A percentile compares a stretch with the other conserved stretches of the same genome.
Conservation (phyloP, 257 asterid genomes). For the Dorcoceras hygrometricum region DNA sequence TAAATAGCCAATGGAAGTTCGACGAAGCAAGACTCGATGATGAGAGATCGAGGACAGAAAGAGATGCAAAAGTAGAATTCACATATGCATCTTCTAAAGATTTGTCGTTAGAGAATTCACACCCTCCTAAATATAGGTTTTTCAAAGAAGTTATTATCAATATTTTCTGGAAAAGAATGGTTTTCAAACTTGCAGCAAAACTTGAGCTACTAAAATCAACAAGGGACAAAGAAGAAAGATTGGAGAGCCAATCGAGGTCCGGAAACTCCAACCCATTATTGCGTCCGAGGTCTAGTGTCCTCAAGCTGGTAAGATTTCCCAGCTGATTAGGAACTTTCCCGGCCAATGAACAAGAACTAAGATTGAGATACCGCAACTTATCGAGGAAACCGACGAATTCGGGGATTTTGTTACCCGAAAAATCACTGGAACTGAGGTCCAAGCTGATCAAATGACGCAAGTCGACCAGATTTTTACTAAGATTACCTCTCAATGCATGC, state of each 20-base stretch:
- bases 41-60: constrained; percentile 8
- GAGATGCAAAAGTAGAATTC: constrained; percentile 19
- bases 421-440: constrained; percentile 30
- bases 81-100: background rate
- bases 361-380: too few relatives aligned
- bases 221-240: constrained; percentile 15
- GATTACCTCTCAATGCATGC: constrained; percentile 24
- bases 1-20: constrained; percentile 25
- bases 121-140: background rate
- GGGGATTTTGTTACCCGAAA: background rate
- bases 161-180: constrained; percentile 20
- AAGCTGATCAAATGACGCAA: constrained; percentile 27
- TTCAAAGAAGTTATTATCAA: constrained; percentile 18
- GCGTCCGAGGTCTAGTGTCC: background rate
- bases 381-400: too few relatives aligned
- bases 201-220: background rate
- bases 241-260: constrained; percentile 26
- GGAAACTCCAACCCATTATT: background rate
- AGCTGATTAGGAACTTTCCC: too few relatives aligned
- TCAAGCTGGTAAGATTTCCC: background rate
- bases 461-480: constrained; percentile 27
- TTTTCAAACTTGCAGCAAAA: background rate
- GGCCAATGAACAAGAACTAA: too few relatives aligned
- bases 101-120: background rate
- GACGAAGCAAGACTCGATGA: constrained; percentile 8